Percentiles rank a stretch among this genome's conserved stretches.
These are phyloP conservation scores for Micractinium sp. DNA, from an alignment of 139 green algal species.

Conservation along the genomic window DNA sequence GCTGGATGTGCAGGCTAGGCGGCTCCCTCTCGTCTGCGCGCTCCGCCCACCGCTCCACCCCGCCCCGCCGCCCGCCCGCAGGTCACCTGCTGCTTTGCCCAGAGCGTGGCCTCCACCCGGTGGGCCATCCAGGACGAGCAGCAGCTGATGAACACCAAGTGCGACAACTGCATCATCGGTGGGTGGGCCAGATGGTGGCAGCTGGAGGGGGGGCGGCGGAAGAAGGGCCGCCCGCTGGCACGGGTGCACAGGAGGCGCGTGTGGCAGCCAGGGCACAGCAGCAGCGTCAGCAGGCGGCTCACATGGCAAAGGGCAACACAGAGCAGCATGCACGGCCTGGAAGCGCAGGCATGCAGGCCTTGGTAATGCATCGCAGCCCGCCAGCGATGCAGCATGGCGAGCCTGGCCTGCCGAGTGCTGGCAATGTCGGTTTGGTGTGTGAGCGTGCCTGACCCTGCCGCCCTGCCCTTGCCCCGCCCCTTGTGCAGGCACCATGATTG, in stretches of 20 bases:
- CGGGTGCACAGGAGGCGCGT: too few species aligned
- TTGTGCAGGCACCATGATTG: constrained; percentile 62
- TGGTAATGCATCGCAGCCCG: too few species aligned
- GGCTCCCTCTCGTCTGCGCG: too few species aligned
- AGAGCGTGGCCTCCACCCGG: constrained; percentile 62
- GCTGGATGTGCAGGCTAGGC: too few species aligned
- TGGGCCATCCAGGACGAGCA: constrained; percentile 89
- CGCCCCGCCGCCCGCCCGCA: not conserved
- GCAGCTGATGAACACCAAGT: constrained; percentile 72
- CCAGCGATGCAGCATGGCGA: too few species aligned
- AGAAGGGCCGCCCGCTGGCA: too few species aligned
- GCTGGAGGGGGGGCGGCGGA: not conserved
- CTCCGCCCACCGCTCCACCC: not conserved
- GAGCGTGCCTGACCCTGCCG: too few species aligned
- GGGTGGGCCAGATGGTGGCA: not conserved
- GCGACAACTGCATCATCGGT: constrained; percentile 85
- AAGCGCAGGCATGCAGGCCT: too few species aligned
- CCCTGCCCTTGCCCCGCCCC: not conserved
- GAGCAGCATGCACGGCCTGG: too few species aligned
- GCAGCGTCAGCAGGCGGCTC: not conserved
- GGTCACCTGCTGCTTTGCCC: constrained; percentile 43
- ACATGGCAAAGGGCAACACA: too few species aligned
- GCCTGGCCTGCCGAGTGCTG: too few species aligned
- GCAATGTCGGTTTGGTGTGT: too few species aligned
- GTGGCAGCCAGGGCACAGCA: not conserved